Conservation (phyloP, 73 alveolate genomes). For the Blepharisma japonicum region DNA sequence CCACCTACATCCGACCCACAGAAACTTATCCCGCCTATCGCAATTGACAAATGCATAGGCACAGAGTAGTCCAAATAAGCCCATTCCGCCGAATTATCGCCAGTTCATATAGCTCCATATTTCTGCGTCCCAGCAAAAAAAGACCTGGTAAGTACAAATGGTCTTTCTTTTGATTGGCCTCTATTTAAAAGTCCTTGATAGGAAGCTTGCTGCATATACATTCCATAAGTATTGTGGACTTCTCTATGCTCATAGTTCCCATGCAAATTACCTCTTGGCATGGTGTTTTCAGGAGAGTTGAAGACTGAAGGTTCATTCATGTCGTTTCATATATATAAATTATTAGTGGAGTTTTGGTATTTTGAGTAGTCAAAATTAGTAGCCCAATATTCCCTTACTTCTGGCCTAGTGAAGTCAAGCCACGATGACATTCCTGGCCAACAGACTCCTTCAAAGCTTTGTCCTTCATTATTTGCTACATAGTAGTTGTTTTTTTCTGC, state of each 20-base stretch:
- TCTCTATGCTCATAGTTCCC: constrained; percentile 73
- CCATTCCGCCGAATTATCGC: constrained; percentile 70
- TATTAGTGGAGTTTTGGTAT: constrained; percentile 35
- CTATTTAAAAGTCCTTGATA: constrained; percentile 63
- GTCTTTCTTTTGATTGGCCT: constrained; percentile 47
- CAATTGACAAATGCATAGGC: constrained; percentile 59
- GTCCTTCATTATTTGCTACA: constrained; percentile 32
- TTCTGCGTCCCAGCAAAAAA: constrained; percentile 66
- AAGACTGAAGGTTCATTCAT: constrained; percentile 89
- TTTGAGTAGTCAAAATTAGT: constrained; percentile 33
- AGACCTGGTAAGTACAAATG: constrained; percentile 66
- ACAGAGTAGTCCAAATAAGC: constrained; percentile 57
- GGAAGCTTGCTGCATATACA: constrained; percentile 48
- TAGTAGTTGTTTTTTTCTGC: constrained; percentile 37
- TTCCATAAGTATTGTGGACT: constrained; percentile 74
- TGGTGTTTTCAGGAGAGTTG: constrained; percentile 60
- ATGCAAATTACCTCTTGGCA: constrained; percentile 70
- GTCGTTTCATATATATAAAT: constrained; percentile 76
- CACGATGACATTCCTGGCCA: constrained; percentile 80
- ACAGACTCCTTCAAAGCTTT: constrained; percentile 64
- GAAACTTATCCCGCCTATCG: constrained; percentile 56
- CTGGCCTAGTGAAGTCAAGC: constrained; percentile 71
- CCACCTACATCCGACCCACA: constrained; percentile 78
- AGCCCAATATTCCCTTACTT: constrained; percentile 67
- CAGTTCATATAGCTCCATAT: constrained; percentile 84